A percentile compares a stretch with the other conserved stretches of the same genome.
These are phyloP conservation scores for Macrotyloma uniflorum DNA, from an alignment of 306 rosid species.

Conservation along the genomic window DNA sequence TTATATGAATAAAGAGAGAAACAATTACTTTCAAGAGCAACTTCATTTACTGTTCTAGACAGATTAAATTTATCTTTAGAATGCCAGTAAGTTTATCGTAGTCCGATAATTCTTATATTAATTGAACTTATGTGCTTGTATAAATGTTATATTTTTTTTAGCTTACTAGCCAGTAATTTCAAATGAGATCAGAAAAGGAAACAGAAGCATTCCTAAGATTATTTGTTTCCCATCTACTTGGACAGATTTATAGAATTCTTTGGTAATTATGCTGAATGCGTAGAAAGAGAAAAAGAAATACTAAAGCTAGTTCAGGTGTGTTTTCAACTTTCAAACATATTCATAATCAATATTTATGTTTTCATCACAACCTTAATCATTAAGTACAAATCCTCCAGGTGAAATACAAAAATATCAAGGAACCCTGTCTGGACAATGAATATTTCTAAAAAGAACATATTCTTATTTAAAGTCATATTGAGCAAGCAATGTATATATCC, in stretches of 20 bases:
- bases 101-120: not conserved
- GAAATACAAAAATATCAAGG: slow-evolving; percentile 6
- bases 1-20: slow-evolving; percentile 4
- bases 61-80: slow-evolving; percentile 8
- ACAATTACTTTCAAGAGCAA: not conserved
- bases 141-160: not conserved
- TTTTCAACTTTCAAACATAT: slow-evolving; percentile 5
- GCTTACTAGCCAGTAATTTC: not conserved
- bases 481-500: not conserved
- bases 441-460: slow-evolving; percentile 1
- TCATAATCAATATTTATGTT: slow-evolving; percentile 18
- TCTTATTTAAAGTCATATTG: not conserved
- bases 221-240: not conserved
- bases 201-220: not conserved
- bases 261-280: not conserved
- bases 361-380: not conserved
- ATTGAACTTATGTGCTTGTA: slow-evolving; percentile 3
- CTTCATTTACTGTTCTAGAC: slow-evolving; percentile 17
- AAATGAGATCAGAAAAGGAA: slow-evolving; percentile 4
- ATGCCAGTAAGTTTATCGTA: slow-evolving; percentile 3
- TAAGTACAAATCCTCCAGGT: not conserved
- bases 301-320: not conserved
- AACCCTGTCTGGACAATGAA: not conserved
- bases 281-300: not conserved
- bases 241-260: slow-evolving; percentile 15